Conservation (phyloP, 2,329 filamentous ascomycete species). For the Helicocarpus griseus region DNA sequence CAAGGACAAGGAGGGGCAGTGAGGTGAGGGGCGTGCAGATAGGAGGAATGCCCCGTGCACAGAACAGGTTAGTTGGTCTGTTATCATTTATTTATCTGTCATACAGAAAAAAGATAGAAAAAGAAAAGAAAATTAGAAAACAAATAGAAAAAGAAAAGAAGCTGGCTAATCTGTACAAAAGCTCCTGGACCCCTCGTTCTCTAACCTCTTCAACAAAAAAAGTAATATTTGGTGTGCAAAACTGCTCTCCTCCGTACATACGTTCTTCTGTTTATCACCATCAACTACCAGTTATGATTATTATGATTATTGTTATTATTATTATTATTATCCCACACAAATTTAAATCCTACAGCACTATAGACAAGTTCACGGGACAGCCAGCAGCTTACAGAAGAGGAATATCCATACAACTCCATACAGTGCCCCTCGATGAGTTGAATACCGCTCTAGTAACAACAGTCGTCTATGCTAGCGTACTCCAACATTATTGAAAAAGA, state of each 20-base stretch:
- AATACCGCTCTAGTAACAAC: neutral
- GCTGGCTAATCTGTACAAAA: neutral
- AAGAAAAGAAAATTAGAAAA: conserved; percentile 1
- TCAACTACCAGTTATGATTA: neutral
- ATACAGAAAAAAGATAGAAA: conserved; percentile 7
- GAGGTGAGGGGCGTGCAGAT: neutral
- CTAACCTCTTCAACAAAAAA: neutral
- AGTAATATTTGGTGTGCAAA: too few relatives aligned
- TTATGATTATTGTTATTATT: neutral
- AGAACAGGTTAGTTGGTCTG: neutral
- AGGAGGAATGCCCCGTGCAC: neutral
- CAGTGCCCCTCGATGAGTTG: neutral
- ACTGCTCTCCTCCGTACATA: neutral
- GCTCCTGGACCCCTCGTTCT: neutral
- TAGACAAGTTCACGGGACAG: neutral
- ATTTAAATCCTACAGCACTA: neutral
- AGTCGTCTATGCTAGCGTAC: neutral
- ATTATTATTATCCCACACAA: neutral
- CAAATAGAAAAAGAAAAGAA: neutral
- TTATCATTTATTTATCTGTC: too few relatives aligned
- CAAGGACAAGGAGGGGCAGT: neutral
- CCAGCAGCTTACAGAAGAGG: neutral
- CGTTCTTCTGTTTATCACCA: neutral
- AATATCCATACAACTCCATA: neutral
- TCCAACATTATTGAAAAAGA: too few relatives aligned